phyloP scores from a whole-genome alignment of 768 basidiomycete genomes.

The Tulasnella calospora region DNA sequence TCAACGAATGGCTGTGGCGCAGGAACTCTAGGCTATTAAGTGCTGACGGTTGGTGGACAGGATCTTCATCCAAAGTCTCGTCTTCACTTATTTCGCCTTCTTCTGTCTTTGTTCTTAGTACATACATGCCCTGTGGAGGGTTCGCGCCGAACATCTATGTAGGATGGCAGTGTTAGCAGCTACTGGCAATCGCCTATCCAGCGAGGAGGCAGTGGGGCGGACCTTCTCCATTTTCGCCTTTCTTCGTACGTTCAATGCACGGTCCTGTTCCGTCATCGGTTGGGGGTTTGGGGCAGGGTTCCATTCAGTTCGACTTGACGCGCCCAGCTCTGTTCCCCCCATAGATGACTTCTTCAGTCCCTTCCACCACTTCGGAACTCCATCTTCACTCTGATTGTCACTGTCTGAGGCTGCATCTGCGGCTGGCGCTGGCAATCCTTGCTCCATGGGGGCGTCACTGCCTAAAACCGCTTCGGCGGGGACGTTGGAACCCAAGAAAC shows the following conservation, averaged over 20 bases:
- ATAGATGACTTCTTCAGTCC: slow-evolving; percentile 13
- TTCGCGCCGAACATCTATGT: slow-evolving; percentile 72
- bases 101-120: neutral
- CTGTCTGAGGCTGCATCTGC: slow-evolving; percentile 36
- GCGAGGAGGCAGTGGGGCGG: slow-evolving; percentile 29
- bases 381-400: slow-evolving; percentile 22
- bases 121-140: slow-evolving; percentile 75
- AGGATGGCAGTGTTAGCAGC: slow-evolving; percentile 5
- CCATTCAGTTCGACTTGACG: slow-evolving; percentile 51
- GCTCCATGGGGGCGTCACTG: slow-evolving; percentile 13
- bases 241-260: slow-evolving; percentile 71
- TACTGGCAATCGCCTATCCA: slow-evolving; percentile 17
- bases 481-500: slow-evolving; percentile 78
- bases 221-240: slow-evolving; percentile 89
- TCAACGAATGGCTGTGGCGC: slow-evolving; percentile 75
- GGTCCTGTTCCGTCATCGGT: slow-evolving; percentile 66
- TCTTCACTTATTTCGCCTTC: neutral
- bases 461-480: slow-evolving; percentile 60
- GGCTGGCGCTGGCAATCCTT: slow-evolving; percentile 40
- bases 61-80: neutral
- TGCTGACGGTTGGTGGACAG: neutral
- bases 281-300: slow-evolving; percentile 42
- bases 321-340: slow-evolving; percentile 31
- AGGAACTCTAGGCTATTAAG: slow-evolving; percentile 42
- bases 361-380: slow-evolving; percentile 21